phyloP scores from a whole-genome alignment of 192 early-diverging fungal genomes.

The Phlyctochytrium bullatum region DNA sequence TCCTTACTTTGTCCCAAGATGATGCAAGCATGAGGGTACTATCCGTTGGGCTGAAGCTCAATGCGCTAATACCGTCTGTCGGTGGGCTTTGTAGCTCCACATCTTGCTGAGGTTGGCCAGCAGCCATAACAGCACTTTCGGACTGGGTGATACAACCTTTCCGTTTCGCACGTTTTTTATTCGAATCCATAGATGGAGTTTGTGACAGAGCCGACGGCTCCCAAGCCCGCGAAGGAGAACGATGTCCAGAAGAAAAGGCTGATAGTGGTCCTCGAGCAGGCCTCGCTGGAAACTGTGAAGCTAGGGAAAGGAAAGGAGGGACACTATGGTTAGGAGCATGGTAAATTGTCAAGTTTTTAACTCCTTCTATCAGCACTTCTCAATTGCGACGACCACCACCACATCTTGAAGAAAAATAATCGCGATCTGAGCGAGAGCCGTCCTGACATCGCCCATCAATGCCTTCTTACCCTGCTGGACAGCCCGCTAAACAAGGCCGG shows the following conservation, averaged over 20 bases:
- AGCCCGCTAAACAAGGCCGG: slow-evolving; percentile 99
- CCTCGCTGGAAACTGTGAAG: slow-evolving; percentile 90
- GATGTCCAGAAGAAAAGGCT: slow-evolving; percentile 73
- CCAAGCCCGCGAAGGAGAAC: slow-evolving; percentile 73
- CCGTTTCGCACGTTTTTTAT: neutral
- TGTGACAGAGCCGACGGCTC: slow-evolving; percentile 46
- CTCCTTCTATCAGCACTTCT: slow-evolving; percentile 66
- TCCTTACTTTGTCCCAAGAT: slow-evolving; percentile 86
- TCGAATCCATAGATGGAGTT: slow-evolving; percentile 16
- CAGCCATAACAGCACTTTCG: neutral
- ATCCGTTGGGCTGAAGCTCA: slow-evolving; percentile 71
- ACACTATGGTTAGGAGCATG: neutral
- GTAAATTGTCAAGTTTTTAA: neutral
- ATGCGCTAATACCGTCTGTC: slow-evolving; percentile 75
- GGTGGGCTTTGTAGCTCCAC: slow-evolving; percentile 77
- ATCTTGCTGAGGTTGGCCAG: slow-evolving; percentile 3
- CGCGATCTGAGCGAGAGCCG: slow-evolving; percentile 74
- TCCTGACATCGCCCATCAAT: slow-evolving; percentile 96
- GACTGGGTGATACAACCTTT: neutral
- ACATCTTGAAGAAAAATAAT: slow-evolving; percentile 81
- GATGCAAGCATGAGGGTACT: slow-evolving; percentile 69
- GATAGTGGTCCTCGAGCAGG: slow-evolving; percentile 90
- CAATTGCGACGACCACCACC: slow-evolving; percentile 95
- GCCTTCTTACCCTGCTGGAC: slow-evolving; percentile 92
- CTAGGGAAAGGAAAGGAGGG: slow-evolving; percentile 50